Evolutionary conservation across 1,139 yeast species (phyloP).

Genomic region (Taphrina betulina): DNA sequence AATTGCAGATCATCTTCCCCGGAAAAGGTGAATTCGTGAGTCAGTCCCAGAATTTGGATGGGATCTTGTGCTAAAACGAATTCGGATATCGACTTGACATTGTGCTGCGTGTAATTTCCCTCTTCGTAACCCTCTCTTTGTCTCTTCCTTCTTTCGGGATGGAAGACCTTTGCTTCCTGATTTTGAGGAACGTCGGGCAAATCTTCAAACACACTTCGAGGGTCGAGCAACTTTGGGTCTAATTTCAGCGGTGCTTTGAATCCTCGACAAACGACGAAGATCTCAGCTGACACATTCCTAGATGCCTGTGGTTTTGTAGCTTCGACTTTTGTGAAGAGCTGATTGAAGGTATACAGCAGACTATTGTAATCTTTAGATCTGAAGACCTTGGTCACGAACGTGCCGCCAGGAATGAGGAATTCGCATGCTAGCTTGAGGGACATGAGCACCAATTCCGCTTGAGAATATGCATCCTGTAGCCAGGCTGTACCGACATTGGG

Average conservation of each 20-base stretch:
- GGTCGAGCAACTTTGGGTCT: conserved; percentile 89
- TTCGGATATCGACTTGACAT: conserved; percentile 71
- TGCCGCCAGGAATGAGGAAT: conserved; percentile 85
- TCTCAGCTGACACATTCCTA: conserved; percentile 94
- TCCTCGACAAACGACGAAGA: conserved; percentile 92
- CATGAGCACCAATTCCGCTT: conserved; percentile 89
- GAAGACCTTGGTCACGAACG: conserved; percentile 95
- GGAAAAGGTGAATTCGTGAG: conserved; percentile 49
- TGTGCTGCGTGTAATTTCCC: conserved; percentile 78
- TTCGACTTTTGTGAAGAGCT: conserved; percentile 90
- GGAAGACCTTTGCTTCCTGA: conserved; percentile 86
- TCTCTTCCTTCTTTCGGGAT: conserved; percentile 87
- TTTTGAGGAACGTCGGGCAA: conserved; percentile 68
- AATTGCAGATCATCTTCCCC: conserved; percentile 52
- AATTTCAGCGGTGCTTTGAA: conserved; percentile 93
- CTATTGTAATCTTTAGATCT: conserved; percentile 97
- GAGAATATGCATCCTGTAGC: conserved; percentile 99
- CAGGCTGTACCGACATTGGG: conserved; percentile 99
- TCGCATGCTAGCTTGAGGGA: conserved; percentile 95
- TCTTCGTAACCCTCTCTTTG: conserved; percentile 97
- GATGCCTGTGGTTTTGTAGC: conserved; percentile 99
- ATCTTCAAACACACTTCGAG: conserved; percentile 92
- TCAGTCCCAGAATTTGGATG: conserved; percentile 75
- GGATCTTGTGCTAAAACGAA: conserved; percentile 81
- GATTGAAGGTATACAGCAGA: conserved; percentile 95